These are phyloP conservation scores for Globisporangium radiosum DNA, from an alignment of 352 stramenopile genomes.

Conservation along the genomic window DNA sequence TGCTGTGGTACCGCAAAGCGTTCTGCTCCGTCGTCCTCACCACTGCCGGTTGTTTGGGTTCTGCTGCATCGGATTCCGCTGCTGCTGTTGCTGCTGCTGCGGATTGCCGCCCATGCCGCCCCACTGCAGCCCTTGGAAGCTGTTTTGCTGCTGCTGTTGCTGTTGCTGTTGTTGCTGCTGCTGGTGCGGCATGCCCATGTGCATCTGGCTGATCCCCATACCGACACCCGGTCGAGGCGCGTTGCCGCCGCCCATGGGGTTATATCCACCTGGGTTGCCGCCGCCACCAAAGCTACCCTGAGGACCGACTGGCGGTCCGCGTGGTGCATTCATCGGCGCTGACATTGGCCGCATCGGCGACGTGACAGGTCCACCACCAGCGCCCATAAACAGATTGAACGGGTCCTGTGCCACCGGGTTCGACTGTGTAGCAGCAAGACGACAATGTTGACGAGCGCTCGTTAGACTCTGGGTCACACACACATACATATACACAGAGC, in stretches of 20 bases:
- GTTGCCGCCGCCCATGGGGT: conserved; percentile 25
- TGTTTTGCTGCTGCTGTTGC: conserved; percentile 46
- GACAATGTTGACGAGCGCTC: background rate
- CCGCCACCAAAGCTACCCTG: background rate
- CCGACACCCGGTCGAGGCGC: conserved; percentile 34
- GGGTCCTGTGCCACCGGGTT: conserved; percentile 37
- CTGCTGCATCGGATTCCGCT: conserved; percentile 48
- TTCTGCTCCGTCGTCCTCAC: conserved; percentile 10
- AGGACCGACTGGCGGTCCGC: conserved; percentile 1
- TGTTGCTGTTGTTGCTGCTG: conserved; percentile 38
- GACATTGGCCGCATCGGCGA: conserved; percentile 25
- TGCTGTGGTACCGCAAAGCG: too few relatives aligned
- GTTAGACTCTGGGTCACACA: background rate
- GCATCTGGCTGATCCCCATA: conserved; percentile 85
- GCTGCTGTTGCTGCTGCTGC: conserved; percentile 38
- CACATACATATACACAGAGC: background rate
- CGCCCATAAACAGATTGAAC: conserved; percentile 67
- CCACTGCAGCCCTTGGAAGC: conserved; percentile 81
- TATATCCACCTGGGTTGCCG: conserved; percentile 26
- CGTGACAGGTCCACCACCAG: background rate
- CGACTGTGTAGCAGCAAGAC: conserved; percentile 6
- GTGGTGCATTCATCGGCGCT: conserved; percentile 25
- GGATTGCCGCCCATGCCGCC: conserved; percentile 57
- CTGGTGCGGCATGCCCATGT: conserved; percentile 52
- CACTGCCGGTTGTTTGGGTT: conserved; percentile 40